Percentiles rank a stretch among this genome's conserved stretches.
Conservation (phyloP, 345 rosid species). For the Murraya paniculata region DNA sequence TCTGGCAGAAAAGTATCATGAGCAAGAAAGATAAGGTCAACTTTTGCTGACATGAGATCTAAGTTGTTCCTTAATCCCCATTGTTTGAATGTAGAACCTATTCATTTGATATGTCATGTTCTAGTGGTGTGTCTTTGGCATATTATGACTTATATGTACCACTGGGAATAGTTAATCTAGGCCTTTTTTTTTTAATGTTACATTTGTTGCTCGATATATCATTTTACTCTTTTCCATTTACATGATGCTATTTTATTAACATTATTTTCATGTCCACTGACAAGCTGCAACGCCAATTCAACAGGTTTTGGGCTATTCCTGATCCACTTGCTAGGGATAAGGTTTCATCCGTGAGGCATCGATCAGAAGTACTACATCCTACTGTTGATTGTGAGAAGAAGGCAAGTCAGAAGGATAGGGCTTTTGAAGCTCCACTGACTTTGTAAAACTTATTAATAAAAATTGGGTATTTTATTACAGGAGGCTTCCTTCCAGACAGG, state of each 20-base stretch:
- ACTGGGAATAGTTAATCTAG: background rate
- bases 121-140: background rate
- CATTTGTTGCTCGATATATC: background rate
- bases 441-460: slow-evolving; percentile 9
- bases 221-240: background rate
- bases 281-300: background rate
- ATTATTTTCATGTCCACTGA: slow-evolving; percentile 5
- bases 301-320: slow-evolving; percentile 60
- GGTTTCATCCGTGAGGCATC: slow-evolving; percentile 32
- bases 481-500: slow-evolving; percentile 48
- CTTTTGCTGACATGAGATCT: background rate
- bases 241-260: background rate
- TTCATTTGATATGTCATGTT: background rate
- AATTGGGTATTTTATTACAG: slow-evolving; percentile 31
- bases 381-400: slow-evolving; percentile 62
- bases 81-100: background rate
- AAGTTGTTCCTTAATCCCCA: background rate
- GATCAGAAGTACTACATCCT: slow-evolving; percentile 42
- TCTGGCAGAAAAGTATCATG: background rate
- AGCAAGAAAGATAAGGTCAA: slow-evolving; percentile 4
- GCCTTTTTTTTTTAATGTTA: background rate
- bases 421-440: slow-evolving; percentile 9
- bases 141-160: background rate
- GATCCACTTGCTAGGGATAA: slow-evolving; percentile 40
- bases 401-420: slow-evolving; percentile 41